Evolutionary conservation across 225 moss, liverwort and hornwort genomes (phyloP), one percentile per base, ranked within the genome.

Genomic region (Sphagnum contortum): DNA sequence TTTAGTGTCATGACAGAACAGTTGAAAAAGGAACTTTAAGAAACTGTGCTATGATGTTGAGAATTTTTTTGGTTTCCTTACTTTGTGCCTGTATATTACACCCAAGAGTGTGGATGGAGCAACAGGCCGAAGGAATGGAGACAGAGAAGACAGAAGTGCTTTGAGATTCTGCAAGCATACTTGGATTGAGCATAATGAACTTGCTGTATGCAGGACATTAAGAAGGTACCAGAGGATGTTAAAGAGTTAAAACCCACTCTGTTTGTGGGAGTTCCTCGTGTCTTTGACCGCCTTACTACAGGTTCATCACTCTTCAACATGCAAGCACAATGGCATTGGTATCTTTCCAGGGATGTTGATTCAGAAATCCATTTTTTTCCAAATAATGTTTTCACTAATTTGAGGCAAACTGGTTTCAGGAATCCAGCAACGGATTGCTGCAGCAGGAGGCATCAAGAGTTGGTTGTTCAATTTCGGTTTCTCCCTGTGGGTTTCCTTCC

Each of bases 251-350:
- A 84, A 72, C 91, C 91, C 47, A 91, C 91, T 60, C 50, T 87
- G 48, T 91, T 89, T 72, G 76, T 84, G 65, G 91, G 87, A 60
- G 91, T 91, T 54, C 91, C 91, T 55, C 88, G 91, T 66, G 89
- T 91, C 52, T 89, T 75, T 70, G 91, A 91, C 65, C 87, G 79
- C 61, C 82, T 91, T 29, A n/a, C 71, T 66, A 67, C 91, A 76
- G 91, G 91, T 84, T 55, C 55, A 72, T 8, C 11, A 52, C 52
- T 52, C 52, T 5, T 52, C 9, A 52, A 9, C 29, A 29, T 1
- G 29, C 29, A 29, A 29, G 29, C 29, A 29, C 29, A 29, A 29
- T 29, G 29, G 29, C 29, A 0, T 29, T 29, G 29, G 29, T 29
- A 29, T 29, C 29, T 29, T 29, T 29, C 29, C 29, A 1, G 29